Conservation (phyloP, 2,329 filamentous ascomycete genomes). For the Microdochium paspali region DNA sequence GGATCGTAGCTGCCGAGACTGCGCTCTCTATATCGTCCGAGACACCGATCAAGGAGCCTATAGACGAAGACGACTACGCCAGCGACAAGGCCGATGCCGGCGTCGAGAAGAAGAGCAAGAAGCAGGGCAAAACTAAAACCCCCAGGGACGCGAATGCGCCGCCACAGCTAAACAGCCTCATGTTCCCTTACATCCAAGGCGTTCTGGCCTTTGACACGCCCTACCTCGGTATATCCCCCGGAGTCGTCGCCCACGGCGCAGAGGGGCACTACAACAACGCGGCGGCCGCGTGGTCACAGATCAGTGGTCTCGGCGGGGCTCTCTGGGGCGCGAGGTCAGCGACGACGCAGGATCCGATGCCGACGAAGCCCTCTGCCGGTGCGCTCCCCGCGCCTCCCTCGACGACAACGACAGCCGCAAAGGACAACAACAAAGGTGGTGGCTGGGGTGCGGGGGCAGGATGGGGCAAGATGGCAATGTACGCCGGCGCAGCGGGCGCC, state of each 20-base stretch:
- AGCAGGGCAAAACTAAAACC: no score
- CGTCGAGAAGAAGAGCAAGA: slow-evolving; percentile 6
- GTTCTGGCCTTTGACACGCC: slow-evolving; percentile 93
- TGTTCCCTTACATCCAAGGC: slow-evolving; percentile 90
- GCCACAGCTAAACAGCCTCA: slow-evolving; percentile 48
- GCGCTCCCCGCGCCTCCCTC: slow-evolving; percentile 33
- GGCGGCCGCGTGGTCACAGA: slow-evolving; percentile 56
- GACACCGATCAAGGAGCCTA: slow-evolving; percentile 33
- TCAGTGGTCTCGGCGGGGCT: slow-evolving; percentile 56
- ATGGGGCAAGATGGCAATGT: slow-evolving; percentile 81
- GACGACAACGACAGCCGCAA: slow-evolving; percentile 20
- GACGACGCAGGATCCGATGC: slow-evolving; percentile 25
- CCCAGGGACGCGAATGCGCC: no score
- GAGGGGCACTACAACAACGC: slow-evolving; percentile 78
- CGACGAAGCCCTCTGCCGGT: slow-evolving; percentile 21
- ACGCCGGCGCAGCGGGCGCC: slow-evolving; percentile 74
- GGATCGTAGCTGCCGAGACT: slow-evolving; percentile 88
- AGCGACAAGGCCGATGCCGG: slow-evolving; percentile 21
- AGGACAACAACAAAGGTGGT: slow-evolving; percentile 13
- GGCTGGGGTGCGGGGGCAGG: slow-evolving; percentile 62
- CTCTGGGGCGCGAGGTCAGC: slow-evolving; percentile 47
- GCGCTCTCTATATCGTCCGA: slow-evolving; percentile 61
- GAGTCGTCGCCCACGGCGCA: slow-evolving; percentile 76
- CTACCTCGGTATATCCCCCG: slow-evolving; percentile 72
- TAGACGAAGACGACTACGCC: slow-evolving; percentile 21